Conservation (phyloP, 306 rosid species). For the Echinosophora koreensis region DNA sequence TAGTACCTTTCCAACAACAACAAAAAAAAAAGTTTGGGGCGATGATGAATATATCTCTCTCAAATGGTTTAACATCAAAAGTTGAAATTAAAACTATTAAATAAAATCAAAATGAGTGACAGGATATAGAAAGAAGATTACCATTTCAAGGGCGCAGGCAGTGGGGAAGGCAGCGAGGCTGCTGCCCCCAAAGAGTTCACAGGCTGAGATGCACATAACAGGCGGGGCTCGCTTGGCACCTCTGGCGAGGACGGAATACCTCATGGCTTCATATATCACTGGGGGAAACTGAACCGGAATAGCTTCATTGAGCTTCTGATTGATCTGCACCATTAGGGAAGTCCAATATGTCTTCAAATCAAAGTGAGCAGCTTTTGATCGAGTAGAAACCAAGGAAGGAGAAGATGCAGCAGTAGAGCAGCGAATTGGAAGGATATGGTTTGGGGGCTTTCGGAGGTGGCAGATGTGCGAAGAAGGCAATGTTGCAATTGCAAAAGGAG, state of each 20-base stretch:
- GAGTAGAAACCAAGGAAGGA: conserved; percentile 48
- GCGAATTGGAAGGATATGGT: conserved; percentile 44
- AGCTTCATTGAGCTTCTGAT: conserved; percentile 83
- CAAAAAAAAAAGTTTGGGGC: background rate
- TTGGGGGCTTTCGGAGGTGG: conserved; percentile 54
- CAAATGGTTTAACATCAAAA: background rate
- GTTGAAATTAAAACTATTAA: background rate
- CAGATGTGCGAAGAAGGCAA: conserved; percentile 51
- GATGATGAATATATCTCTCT: conserved; percentile 9
- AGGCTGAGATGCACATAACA: conserved; percentile 92
- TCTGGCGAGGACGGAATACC: conserved; percentile 80
- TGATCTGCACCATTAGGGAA: conserved; percentile 71
- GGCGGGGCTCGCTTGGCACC: conserved; percentile 95
- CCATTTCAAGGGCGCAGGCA: conserved; percentile 98
- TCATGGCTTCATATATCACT: conserved; percentile 88
- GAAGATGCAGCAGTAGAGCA: conserved; percentile 58
- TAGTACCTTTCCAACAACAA: background rate
- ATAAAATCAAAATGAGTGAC: background rate
- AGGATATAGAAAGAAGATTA: conserved; percentile 37
- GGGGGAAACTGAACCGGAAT: conserved; percentile 72
- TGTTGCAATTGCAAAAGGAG: conserved; percentile 56
- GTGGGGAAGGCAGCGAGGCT: conserved; percentile 92
- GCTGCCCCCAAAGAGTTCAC: conserved; percentile 82
- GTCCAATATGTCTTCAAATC: conserved; percentile 89
- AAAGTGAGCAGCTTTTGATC: conserved; percentile 56